These are phyloP conservation scores for Neobulgaria alba DNA, from an alignment of 2,329 filamentous ascomycete species.

Conservation along the genomic window DNA sequence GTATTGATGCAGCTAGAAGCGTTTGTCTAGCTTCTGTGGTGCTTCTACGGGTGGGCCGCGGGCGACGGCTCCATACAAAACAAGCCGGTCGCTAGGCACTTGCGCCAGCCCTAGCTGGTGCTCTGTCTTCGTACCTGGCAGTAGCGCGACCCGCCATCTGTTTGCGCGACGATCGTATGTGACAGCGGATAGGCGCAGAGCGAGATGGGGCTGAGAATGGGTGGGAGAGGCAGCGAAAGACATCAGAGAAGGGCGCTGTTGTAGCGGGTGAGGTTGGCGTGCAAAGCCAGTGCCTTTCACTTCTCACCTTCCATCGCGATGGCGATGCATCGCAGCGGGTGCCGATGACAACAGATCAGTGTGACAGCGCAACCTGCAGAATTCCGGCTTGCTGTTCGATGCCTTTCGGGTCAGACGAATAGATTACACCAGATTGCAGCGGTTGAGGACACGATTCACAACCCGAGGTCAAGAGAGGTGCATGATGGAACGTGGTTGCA, in stretches of 20 bases:
- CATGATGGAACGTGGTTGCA: too few species aligned
- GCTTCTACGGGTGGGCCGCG: too few species aligned
- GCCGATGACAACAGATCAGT: neutral
- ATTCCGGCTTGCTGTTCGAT: neutral
- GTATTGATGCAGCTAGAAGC: too few species aligned
- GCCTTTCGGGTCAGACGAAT: neutral
- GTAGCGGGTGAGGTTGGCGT: too few species aligned
- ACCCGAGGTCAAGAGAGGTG: too few species aligned
- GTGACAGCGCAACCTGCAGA: neutral
- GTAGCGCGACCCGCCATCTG: neutral
- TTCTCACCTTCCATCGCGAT: neutral
- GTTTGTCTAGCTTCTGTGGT: too few species aligned
- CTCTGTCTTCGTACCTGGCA: neutral
- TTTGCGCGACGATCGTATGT: neutral
- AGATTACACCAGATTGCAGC: neutral
- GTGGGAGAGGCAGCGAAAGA: too few species aligned
- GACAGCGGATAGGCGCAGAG: neutral
- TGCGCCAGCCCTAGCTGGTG: neutral
- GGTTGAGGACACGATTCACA: neutral
- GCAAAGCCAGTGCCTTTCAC: too few species aligned
- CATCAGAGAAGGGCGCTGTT: too few species aligned
- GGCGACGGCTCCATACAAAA: neutral
- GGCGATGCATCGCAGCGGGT: neutral
- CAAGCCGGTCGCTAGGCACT: slow-evolving; percentile 1
- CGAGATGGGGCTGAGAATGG: too few species aligned